phyloP scores from a whole-genome alignment of 345 rosid species.

The Pistacia atlantica region DNA sequence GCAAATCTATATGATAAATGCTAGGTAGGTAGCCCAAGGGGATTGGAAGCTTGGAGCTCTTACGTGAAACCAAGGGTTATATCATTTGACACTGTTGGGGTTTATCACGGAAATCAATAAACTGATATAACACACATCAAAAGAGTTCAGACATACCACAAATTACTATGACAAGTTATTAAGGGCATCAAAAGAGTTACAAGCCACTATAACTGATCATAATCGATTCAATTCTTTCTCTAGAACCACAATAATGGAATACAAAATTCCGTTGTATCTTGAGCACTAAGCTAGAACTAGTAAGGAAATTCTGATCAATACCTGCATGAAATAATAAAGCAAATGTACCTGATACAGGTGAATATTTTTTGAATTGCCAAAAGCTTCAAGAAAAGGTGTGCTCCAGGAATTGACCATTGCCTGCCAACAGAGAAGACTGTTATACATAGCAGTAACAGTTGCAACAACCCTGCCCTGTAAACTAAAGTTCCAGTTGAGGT shows the following conservation, averaged over 20 bases:
- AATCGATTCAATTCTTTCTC: background rate
- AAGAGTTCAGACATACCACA: background rate
- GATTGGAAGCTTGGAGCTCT: background rate
- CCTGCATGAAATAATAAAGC: slow-evolving; percentile 11
- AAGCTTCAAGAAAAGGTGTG: slow-evolving; percentile 62
- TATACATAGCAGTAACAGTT: background rate
- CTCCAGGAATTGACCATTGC: slow-evolving; percentile 88
- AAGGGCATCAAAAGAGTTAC: background rate
- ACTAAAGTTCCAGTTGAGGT: background rate
- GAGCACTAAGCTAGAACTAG: background rate
- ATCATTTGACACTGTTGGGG: background rate
- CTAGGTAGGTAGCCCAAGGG: background rate
- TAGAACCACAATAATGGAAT: background rate
- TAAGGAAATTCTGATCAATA: background rate
- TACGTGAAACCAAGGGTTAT: background rate
- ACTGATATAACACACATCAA: background rate
- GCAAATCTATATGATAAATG: background rate
- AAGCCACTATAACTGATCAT: background rate
- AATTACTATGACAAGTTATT: background rate
- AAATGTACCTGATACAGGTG: slow-evolving; percentile 78
- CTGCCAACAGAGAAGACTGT: slow-evolving; percentile 38
- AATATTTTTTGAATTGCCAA: slow-evolving; percentile 53
- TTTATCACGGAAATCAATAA: background rate
- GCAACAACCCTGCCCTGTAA: background rate
- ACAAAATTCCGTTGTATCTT: background rate